Evolutionary conservation across 495 filamentous ascomycete species (phyloP).

Genomic region (Podospora sp.): DNA sequence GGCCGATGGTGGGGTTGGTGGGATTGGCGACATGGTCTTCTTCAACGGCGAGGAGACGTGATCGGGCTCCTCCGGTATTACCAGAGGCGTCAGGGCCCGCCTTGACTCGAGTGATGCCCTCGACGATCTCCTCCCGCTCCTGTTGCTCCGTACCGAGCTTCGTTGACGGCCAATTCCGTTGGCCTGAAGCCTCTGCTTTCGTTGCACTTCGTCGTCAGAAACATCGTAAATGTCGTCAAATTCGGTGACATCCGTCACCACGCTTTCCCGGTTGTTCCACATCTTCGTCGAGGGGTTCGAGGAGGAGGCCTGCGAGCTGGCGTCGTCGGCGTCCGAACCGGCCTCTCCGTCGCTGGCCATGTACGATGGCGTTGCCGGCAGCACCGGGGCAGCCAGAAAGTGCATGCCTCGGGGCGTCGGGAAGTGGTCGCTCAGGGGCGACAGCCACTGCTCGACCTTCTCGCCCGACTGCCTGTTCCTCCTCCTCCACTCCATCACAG

Average conservation of each 20-base stretch:
- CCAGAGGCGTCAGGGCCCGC: slow-evolving; percentile 63
- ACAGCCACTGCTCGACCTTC: slow-evolving; percentile 57
- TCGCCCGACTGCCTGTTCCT: slow-evolving; percentile 49
- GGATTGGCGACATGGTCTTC: slow-evolving; percentile 63
- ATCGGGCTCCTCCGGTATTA: slow-evolving; percentile 61
- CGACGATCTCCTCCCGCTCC: slow-evolving; percentile 28
- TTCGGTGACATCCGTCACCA: slow-evolving; percentile 59
- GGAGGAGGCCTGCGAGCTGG: slow-evolving; percentile 52
- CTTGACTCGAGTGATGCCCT: slow-evolving; percentile 37
- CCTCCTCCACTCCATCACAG: slow-evolving; percentile 33
- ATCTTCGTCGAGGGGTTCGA: slow-evolving; percentile 55
- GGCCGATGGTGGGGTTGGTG: slow-evolving; percentile 74
- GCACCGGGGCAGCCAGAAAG: slow-evolving; percentile 58
- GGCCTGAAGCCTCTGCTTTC: slow-evolving; percentile 36
- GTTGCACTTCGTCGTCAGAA: slow-evolving; percentile 61
- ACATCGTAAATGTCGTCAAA: slow-evolving; percentile 89
- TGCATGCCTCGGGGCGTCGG: slow-evolving; percentile 61
- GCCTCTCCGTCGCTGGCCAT: slow-evolving; percentile 38
- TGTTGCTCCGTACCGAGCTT: slow-evolving; percentile 35
- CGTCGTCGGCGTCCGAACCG: slow-evolving; percentile 39
- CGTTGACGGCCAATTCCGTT: slow-evolving; percentile 41
- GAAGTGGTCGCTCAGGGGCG: slow-evolving; percentile 63
- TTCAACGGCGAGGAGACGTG: slow-evolving; percentile 24
- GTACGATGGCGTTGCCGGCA: slow-evolving; percentile 50
- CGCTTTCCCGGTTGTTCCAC: slow-evolving; percentile 55